A percentile compares a stretch with the other conserved stretches of the same genome.
Conservation (phyloP, 2,329 filamentous ascomycete species). For the Xylariaceae sp. region DNA sequence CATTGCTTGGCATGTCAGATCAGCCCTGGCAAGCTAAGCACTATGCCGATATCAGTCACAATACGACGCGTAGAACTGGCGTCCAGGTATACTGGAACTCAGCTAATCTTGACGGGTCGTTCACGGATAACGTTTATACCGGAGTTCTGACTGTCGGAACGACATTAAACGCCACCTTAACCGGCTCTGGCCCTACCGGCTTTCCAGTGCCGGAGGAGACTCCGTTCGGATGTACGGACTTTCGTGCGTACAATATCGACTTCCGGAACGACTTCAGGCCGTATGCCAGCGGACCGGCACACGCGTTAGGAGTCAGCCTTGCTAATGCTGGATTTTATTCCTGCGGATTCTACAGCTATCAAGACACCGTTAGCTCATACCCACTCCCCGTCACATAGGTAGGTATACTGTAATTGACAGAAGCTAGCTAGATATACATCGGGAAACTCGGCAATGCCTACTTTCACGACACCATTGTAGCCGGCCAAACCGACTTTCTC, state of each 20-base stretch:
- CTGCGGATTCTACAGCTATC: slow-evolving; percentile 67
- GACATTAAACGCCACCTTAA: slow-evolving; percentile 63
- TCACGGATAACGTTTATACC: slow-evolving; percentile 64
- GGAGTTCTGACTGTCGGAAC: slow-evolving; percentile 65
- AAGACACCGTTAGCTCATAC: slow-evolving; percentile 60
- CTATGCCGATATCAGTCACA: slow-evolving; percentile 47
- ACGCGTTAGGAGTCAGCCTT: slow-evolving; percentile 62
- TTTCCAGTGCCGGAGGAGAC: slow-evolving; percentile 62
- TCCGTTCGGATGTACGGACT: slow-evolving; percentile 65
- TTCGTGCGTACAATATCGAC: slow-evolving; percentile 69
- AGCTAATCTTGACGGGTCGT: slow-evolving; percentile 51
- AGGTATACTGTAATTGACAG: too few relatives aligned
- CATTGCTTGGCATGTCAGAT: slow-evolving; percentile 61
- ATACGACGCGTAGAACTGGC: slow-evolving; percentile 43
- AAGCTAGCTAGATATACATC: slow-evolving; percentile 57
- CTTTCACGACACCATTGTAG: slow-evolving; percentile 62
- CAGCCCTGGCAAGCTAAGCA: slow-evolving; percentile 37
- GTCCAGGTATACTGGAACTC: slow-evolving; percentile 63
- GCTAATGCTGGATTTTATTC: slow-evolving; percentile 70
- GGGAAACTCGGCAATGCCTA: slow-evolving; percentile 69
- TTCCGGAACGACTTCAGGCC: slow-evolving; percentile 63
- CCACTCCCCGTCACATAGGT: background rate
- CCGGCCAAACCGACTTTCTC: slow-evolving; percentile 69
- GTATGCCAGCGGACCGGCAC: slow-evolving; percentile 54
- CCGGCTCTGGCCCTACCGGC: slow-evolving; percentile 64